Conservation (phyloP, 2,329 filamentous ascomycete species). For the Hypomyces rosellus region DNA sequence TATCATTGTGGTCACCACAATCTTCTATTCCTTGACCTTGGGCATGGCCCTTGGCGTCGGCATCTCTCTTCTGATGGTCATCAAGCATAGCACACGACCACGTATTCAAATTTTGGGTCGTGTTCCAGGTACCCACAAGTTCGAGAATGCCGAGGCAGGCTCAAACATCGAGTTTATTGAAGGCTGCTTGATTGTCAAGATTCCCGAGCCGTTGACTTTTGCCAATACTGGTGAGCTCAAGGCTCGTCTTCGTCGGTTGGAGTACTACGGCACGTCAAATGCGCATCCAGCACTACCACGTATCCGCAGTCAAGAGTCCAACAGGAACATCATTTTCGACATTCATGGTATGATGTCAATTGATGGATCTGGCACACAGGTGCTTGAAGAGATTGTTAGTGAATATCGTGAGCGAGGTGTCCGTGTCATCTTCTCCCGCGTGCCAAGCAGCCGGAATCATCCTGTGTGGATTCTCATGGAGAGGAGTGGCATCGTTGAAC, state of each 20-base stretch:
- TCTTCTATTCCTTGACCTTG: constrained; percentile 89
- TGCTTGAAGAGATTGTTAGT: constrained; percentile 81
- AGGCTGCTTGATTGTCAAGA: constrained; percentile 92
- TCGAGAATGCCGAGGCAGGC: constrained; percentile 75
- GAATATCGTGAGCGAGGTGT: constrained; percentile 73
- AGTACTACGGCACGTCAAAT: constrained; percentile 79
- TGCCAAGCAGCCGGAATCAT: constrained; percentile 39
- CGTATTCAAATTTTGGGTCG: constrained; percentile 95
- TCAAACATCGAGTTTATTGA: constrained; percentile 81
- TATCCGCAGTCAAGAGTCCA: constrained; percentile 69
- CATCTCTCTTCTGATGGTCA: constrained; percentile 80
- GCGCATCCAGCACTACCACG: constrained; percentile 85
- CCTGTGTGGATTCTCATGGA: constrained; percentile 67
- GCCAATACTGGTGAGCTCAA: constrained; percentile 94
- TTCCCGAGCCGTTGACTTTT: constrained; percentile 92
- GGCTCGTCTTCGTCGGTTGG: constrained; percentile 71
- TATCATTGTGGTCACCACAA: constrained; percentile 83
- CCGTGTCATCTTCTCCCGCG: constrained; percentile 65
- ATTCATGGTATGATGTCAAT: constrained; percentile 95
- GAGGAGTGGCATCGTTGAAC: constrained; percentile 75
- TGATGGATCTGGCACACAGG: constrained; percentile 89
- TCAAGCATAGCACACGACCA: constrained; percentile 83
- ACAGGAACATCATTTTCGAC: constrained; percentile 91
- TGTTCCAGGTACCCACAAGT: constrained; percentile 73
- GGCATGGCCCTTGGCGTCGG: constrained; percentile 94